phyloP scores from a whole-genome alignment of 2,329 filamentous ascomycete species.

The Pyrenophora teres region DNA sequence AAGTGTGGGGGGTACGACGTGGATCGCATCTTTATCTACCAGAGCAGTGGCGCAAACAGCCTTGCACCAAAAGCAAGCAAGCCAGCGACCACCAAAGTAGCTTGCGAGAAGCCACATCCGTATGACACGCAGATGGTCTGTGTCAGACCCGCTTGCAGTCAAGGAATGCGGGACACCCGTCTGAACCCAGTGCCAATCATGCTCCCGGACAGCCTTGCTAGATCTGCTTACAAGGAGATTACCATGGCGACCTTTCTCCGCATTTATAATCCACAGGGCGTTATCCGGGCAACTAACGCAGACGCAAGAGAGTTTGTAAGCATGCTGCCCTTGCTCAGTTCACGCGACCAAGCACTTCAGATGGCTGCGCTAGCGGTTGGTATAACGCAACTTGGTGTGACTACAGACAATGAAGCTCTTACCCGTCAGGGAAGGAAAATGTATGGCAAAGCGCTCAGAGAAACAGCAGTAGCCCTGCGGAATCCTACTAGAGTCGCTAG shows the following conservation, averaged over 20 bases:
- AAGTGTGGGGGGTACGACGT: slow-evolving; percentile 68
- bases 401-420: slow-evolving; percentile 19
- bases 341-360: slow-evolving; percentile 31
- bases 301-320: slow-evolving; percentile 19
- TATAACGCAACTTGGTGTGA: slow-evolving; percentile 28
- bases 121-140: slow-evolving; percentile 3
- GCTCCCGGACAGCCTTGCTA: slow-evolving; percentile 21
- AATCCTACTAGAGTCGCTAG: slow-evolving; percentile 18
- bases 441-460: slow-evolving; percentile 33
- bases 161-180: neutral
- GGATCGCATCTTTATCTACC: slow-evolving; percentile 64
- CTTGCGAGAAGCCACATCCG: slow-evolving; percentile 6
- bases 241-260: slow-evolving; percentile 28
- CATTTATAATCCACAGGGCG: slow-evolving; percentile 24
- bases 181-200: slow-evolving; percentile 1
- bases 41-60: slow-evolving; percentile 9
- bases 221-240: slow-evolving; percentile 31
- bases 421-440: slow-evolving; percentile 26
- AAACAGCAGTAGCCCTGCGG: slow-evolving; percentile 28
- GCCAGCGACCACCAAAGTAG: neutral
- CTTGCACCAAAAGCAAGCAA: neutral
- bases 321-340: slow-evolving; percentile 24
- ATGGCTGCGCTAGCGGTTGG: slow-evolving; percentile 32
- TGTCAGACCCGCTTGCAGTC: neutral
- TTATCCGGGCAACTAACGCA: slow-evolving; percentile 6